These are phyloP conservation scores for Hyaloscypha variabilis DNA, from an alignment of 495 filamentous ascomycete species.

Conservation along the genomic window DNA sequence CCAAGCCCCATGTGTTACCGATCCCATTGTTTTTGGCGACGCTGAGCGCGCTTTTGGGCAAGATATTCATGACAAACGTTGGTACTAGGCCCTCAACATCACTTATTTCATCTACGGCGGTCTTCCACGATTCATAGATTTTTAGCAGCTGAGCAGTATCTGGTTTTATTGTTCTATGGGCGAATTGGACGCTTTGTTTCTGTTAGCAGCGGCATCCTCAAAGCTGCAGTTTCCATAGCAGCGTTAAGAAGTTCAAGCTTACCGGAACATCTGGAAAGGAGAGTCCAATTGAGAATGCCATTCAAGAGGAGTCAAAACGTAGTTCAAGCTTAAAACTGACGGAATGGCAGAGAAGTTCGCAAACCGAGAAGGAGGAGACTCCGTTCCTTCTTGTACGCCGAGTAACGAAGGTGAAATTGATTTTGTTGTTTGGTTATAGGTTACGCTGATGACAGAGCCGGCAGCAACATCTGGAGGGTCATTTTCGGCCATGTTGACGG, in stretches of 20 bases:
- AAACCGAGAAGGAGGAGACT: background rate
- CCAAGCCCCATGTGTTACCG: slow-evolving; percentile 13
- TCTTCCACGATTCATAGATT: slow-evolving; percentile 1
- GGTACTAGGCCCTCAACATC: background rate
- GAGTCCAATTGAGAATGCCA: slow-evolving; percentile 5
- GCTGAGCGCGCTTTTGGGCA: background rate
- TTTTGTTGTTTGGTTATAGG: background rate
- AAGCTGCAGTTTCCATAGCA: too few relatives aligned
- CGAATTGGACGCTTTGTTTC: too few relatives aligned
- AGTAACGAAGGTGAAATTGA: background rate
- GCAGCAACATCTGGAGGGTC: slow-evolving; percentile 3
- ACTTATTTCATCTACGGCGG: background rate
- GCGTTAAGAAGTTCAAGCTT: background rate
- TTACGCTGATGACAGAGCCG: background rate
- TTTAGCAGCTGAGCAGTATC: background rate
- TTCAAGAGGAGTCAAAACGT: background rate
- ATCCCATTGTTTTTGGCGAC: slow-evolving; percentile 13
- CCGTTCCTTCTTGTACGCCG: background rate
- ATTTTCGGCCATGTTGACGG: background rate
- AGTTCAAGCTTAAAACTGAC: background rate
- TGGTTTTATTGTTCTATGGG: too few relatives aligned
- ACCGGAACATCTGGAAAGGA: slow-evolving; percentile 11
- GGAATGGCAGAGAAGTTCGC: slow-evolving; percentile 13
- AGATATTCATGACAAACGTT: background rate
- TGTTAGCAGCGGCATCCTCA: too few relatives aligned